These are phyloP conservation scores for Gliomastix tumulicola DNA, from an alignment of 2,329 filamentous ascomycete genomes.

Conservation along the genomic window DNA sequence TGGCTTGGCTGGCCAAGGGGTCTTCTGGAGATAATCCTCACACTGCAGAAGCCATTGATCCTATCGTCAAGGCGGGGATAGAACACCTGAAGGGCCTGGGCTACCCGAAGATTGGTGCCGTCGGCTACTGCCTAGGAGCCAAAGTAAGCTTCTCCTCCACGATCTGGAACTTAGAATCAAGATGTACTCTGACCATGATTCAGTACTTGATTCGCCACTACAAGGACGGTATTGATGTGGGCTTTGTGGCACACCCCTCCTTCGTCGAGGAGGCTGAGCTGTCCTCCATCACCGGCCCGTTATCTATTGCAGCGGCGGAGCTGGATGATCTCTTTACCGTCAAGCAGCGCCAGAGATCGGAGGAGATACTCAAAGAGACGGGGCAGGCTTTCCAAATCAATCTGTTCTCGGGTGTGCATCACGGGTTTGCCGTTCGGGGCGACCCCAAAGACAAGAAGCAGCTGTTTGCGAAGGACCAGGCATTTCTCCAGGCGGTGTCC, in stretches of 20 bases:
- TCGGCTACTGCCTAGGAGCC: constrained; percentile 61
- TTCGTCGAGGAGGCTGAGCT: constrained; percentile 54
- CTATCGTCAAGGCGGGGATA: constrained; percentile 28
- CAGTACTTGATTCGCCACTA: constrained; percentile 65
- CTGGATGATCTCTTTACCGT: constrained; percentile 52
- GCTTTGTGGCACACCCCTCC: constrained; percentile 58
- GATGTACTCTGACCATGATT: neutral
- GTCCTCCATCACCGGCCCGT: constrained; percentile 44
- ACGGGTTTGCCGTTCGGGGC: constrained; percentile 68
- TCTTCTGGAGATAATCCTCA: constrained; percentile 39
- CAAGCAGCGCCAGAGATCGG: constrained; percentile 47
- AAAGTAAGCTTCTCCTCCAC: constrained; percentile 37
- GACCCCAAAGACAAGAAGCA: constrained; percentile 43
- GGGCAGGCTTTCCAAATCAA: constrained; percentile 58
- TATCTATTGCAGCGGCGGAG: constrained; percentile 58
- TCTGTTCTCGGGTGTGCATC: constrained; percentile 60
- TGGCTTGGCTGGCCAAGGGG: constrained; percentile 29
- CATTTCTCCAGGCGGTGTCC: constrained; percentile 66
- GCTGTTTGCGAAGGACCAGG: constrained; percentile 70
- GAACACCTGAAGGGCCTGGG: constrained; percentile 48
- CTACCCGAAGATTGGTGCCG: constrained; percentile 43
- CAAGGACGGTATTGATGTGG: constrained; percentile 46
- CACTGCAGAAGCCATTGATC: constrained; percentile 20
- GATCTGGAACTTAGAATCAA: neutral
- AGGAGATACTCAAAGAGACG: constrained; percentile 48